phyloP scores from a whole-genome alignment of 805 yeast species.

The Wickerhamomyces tratensis region DNA sequence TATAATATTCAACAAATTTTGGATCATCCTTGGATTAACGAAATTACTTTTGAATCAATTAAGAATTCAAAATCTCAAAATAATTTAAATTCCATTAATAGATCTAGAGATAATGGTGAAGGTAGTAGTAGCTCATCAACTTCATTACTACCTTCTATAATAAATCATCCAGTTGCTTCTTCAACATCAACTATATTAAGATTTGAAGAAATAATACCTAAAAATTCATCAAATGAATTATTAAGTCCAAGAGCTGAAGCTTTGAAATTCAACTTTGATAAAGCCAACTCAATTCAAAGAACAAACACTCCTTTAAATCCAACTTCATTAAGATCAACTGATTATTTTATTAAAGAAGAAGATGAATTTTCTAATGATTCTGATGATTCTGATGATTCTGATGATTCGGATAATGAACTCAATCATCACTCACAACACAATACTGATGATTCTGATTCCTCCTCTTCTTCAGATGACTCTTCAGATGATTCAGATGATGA shows the following conservation, averaged over 20 bases:
- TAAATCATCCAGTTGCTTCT: too few relatives aligned
- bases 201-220: constrained; percentile 17
- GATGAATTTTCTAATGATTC: constrained; percentile 10
- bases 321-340: constrained; percentile 12
- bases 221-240: constrained; percentile 7
- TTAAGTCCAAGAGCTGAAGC: constrained; percentile 73
- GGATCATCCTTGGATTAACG: constrained; percentile 66
- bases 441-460: too few relatives aligned
- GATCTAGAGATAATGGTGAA: too few relatives aligned
- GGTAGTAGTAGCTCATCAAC: too few relatives aligned
- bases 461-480: neutral
- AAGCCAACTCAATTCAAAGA: constrained; percentile 78
- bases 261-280: constrained; percentile 77
- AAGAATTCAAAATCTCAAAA: too few relatives aligned
- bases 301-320: constrained; percentile 17
- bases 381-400: constrained; percentile 5
- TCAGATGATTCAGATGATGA: constrained; percentile 4
- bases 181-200: constrained; percentile 38
- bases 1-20: constrained; percentile 73
- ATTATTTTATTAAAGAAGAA: constrained; percentile 15
- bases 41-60: constrained; percentile 22
- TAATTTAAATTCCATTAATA: too few relatives aligned
- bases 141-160: too few relatives aligned
- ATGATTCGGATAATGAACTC: constrained; percentile 2
- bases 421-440: neutral